Conservation (phyloP, 1,139 yeast genomes). For the Kurtzmaniella natalensis region DNA sequence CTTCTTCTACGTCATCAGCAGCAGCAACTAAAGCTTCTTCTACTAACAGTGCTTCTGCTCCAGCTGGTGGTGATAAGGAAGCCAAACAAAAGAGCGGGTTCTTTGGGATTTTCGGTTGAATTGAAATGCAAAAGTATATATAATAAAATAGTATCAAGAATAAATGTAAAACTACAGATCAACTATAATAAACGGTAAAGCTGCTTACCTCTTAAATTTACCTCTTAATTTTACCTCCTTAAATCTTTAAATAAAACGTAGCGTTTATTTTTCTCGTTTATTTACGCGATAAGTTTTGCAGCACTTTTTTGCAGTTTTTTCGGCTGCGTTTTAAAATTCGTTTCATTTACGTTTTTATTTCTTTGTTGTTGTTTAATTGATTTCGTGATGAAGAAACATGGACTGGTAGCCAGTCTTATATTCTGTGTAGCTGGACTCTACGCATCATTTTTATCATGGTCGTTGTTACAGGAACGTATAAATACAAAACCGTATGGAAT, state of each 20-base stretch:
- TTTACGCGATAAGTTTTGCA: too few species aligned
- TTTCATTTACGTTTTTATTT: too few species aligned
- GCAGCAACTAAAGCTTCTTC: constrained; percentile 9
- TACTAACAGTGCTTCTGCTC: constrained; percentile 11
- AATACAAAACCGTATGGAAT: constrained; percentile 72
- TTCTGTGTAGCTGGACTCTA: constrained; percentile 73
- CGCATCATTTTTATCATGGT: constrained; percentile 85
- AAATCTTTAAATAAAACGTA: too few species aligned
- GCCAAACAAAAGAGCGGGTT: constrained; percentile 33
- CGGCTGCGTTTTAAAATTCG: too few species aligned
- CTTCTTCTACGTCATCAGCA: constrained; percentile 3
- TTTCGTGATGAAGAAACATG: constrained; percentile 13
- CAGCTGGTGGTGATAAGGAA: constrained; percentile 12
- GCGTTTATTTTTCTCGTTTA: too few species aligned
- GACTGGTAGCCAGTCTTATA: constrained; percentile 32
- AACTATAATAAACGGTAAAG: too few species aligned
- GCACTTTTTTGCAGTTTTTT: too few species aligned
- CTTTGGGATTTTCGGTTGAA: constrained; percentile 42
- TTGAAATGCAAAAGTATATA: too few species aligned
- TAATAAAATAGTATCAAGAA: not conserved
- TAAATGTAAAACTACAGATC: too few species aligned
- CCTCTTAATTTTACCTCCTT: too few species aligned
- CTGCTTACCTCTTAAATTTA: too few species aligned
- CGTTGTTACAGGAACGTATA: constrained; percentile 83
- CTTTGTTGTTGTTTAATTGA: not conserved